These are phyloP conservation scores for Ceratobasidium sp. DNA, from an alignment of 1,284 basidiomycete species.

Conservation along the genomic window DNA sequence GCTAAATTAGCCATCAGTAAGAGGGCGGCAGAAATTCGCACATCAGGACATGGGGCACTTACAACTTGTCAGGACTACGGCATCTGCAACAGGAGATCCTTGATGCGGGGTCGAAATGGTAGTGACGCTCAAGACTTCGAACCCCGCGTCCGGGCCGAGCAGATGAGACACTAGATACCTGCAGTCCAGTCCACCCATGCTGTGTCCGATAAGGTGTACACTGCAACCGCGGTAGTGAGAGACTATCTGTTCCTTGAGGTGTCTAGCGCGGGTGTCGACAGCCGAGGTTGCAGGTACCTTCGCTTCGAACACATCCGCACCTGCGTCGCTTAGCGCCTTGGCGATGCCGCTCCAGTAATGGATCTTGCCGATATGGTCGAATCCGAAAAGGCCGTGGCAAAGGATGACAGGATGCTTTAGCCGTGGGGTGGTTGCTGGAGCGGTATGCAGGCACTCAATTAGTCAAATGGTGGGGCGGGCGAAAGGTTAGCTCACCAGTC, in stretches of 20 bases:
- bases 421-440: not conserved
- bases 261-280: conserved; percentile 85
- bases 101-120: conserved; percentile 93
- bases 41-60: conserved; percentile 52
- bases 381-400: conserved; percentile 92
- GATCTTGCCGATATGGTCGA: conserved; percentile 76
- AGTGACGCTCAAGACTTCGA: conserved; percentile 80
- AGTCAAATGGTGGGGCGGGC: no score
- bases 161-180: conserved; percentile 85
- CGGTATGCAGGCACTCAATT: no score
- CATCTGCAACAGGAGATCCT: conserved; percentile 92
- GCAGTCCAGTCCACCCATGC: conserved; percentile 95
- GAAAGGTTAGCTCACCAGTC: no score
- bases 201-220: conserved; percentile 89
- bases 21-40: not conserved
- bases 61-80: conserved; percentile 81
- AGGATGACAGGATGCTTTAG: conserved; percentile 79
- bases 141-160: conserved; percentile 49
- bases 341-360: conserved; percentile 96
- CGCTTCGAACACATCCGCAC: conserved; percentile 91
- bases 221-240: conserved; percentile 80
- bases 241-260: conserved; percentile 81
- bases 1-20: not conserved
- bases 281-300: conserved; percentile 91
- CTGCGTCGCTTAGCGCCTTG: conserved; percentile 87